A percentile compares a stretch with the other conserved stretches of the same genome.
phyloP scores from a whole-genome alignment of 1,284 basidiomycete species.

The Puccinia horiana region DNA sequence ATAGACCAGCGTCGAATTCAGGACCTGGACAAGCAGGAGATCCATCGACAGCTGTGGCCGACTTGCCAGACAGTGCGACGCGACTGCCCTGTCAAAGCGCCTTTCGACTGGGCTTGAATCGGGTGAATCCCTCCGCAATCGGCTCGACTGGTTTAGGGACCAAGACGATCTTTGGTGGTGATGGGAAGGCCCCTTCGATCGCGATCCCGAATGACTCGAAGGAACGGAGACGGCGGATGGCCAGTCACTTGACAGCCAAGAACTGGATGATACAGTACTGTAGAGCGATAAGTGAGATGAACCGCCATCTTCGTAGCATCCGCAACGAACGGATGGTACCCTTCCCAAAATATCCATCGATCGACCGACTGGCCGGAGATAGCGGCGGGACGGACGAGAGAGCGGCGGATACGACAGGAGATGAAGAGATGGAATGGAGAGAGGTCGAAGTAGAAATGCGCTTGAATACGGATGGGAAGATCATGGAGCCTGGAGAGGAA shows the following conservation, averaged over 20 bases:
- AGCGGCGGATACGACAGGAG: slow-evolving; percentile 64
- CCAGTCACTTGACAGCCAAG: slow-evolving; percentile 67
- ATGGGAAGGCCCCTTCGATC: slow-evolving; percentile 79
- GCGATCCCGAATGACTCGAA: slow-evolving; percentile 73
- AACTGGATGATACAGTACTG: slow-evolving; percentile 86
- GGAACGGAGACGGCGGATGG: slow-evolving; percentile 61
- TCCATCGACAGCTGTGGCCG: slow-evolving; percentile 49
- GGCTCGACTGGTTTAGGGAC: slow-evolving; percentile 66
- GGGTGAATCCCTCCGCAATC: not conserved
- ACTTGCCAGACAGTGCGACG: slow-evolving; percentile 41
- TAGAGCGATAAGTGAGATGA: slow-evolving; percentile 40
- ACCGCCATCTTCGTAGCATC: slow-evolving; percentile 37
- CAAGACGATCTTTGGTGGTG: slow-evolving; percentile 79
- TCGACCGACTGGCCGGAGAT: not conserved
- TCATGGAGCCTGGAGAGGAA: slow-evolving; percentile 48
- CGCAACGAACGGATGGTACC: slow-evolving; percentile 38
- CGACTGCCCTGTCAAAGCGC: slow-evolving; percentile 27
- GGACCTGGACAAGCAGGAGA: slow-evolving; percentile 1
- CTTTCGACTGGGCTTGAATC: slow-evolving; percentile 40
- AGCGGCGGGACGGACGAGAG: not conserved
- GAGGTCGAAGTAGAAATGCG: slow-evolving; percentile 50
- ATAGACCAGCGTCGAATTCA: slow-evolving; percentile 50
- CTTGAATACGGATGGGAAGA: slow-evolving; percentile 36
- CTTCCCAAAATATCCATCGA: slow-evolving; percentile 26
- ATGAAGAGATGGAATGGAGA: slow-evolving; percentile 60